Evolutionary conservation across 1,139 yeast genomes (phyloP), one percentile per base, ranked within the genome.

Genomic region (Debaryomyces udenii): DNA sequence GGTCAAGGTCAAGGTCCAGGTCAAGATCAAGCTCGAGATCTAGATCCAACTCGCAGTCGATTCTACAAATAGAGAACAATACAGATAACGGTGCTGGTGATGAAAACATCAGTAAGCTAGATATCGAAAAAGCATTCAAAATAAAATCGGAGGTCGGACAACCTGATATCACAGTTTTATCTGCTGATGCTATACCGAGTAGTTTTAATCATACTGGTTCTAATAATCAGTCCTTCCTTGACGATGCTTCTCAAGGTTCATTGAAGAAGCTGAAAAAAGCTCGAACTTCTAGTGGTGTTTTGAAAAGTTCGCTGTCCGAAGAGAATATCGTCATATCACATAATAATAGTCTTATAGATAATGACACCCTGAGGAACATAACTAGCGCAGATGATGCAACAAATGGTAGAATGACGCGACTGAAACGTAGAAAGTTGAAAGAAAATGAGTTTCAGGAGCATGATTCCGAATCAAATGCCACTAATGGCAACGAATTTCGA

Each of bases 21-120:
- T 31, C 34, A 9, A 13, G 36, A 14, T 32, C 36, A 16, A 35
- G 40, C 4, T 27, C 28, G 28, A 26, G 39, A 16, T 38, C 41
- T 5, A 33, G 41, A 16, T 31, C 41, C 15, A 27, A 29, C 18
- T 37, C 41, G 14, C 28, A 23, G 22, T 31, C 40, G 14, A 4
- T 26, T 15, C 18, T 9, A 13, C 32, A 35, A 11, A 3, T 27
- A 5, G 33, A 27, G 6, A 14, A 22, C 16, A 15, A 35, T 15
- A 9, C n/a, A 9, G 7, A 2, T 9, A 14, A 6, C 22, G 22
- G 5, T 7, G 7, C 22, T 20, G 22, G 22, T 20, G 27, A 18
- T 3, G 16, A 13, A 10, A 29, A 10, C 13, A 9, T 3, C 9
- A 15, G 20, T 6, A 20, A 20, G 6, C 18, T 35, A n/a, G 10